Conservation (phyloP, 129 eudicot species). For the Helichrysum umbraculigerum region DNA sequence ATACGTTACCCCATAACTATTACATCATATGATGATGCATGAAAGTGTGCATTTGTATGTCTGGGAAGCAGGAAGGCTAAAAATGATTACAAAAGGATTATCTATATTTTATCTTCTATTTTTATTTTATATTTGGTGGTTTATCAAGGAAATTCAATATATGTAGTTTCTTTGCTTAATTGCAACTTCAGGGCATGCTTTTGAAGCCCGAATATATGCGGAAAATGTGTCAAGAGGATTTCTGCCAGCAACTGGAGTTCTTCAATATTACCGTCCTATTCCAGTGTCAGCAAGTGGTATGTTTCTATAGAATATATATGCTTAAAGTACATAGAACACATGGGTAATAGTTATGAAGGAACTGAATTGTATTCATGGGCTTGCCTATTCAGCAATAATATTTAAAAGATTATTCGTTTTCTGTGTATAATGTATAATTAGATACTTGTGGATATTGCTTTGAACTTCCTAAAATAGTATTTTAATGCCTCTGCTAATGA, state of each 20-base stretch:
- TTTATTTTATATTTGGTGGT: not conserved
- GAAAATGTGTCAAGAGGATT: slow-evolving; percentile 96
- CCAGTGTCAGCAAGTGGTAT: slow-evolving; percentile 75
- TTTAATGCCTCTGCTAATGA: not conserved
- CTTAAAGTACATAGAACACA: slow-evolving; percentile 19
- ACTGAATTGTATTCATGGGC: not conserved
- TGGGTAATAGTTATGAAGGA: not conserved
- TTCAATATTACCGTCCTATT: slow-evolving; percentile 83
- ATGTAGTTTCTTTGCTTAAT: slow-evolving; percentile 19
- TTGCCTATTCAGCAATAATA: slow-evolving; percentile 7
- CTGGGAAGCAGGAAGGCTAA: not conserved
- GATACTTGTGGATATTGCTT: not conserved
- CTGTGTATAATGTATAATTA: slow-evolving; percentile 11
- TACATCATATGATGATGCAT: not conserved
- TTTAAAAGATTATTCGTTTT: not conserved
- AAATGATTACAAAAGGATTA: not conserved
- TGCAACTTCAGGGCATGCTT: slow-evolving; percentile 87
- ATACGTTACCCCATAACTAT: not conserved
- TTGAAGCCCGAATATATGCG: slow-evolving; percentile 99
- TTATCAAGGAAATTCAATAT: not conserved
- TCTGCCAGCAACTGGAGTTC: slow-evolving; percentile 97
- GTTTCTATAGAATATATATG: slow-evolving; percentile 15
- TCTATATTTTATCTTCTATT: not conserved
- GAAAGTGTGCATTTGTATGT: not conserved
- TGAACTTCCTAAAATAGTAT: slow-evolving; percentile 11